Evolutionary conservation across 1,284 basidiomycete species (phyloP).

Genomic region (Sanghuangporus sanghuang): DNA sequence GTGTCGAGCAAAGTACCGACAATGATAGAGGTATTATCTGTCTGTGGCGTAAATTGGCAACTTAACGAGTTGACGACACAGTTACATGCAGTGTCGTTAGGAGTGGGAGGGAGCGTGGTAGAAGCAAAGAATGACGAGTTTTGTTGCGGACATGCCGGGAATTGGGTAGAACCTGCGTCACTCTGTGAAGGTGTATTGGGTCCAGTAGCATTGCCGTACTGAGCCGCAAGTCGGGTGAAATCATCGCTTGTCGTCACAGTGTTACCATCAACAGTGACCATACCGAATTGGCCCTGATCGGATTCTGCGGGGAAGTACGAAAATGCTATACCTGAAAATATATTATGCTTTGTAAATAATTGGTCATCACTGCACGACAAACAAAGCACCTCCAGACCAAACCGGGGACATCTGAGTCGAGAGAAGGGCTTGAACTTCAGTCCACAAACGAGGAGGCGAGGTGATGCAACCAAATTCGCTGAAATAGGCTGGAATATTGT

Average conservation of each 20-base stretch:
- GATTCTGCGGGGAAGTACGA: constrained; percentile 76
- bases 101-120: constrained; percentile 75
- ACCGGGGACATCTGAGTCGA: constrained; percentile 66
- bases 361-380: not conserved
- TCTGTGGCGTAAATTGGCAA: constrained; percentile 66
- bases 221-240: constrained; percentile 58
- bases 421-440: constrained; percentile 74
- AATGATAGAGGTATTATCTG: constrained; percentile 58
- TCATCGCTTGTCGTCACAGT: constrained; percentile 64
- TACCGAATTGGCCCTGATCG: constrained; percentile 71
- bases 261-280: constrained; percentile 70
- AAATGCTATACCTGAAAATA: constrained; percentile 56
- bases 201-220: constrained; percentile 54
- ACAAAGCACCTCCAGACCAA: constrained; percentile 69
- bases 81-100: constrained; percentile 71
- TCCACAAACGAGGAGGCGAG: constrained; percentile 68
- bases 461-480: constrained; percentile 84
- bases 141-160: constrained; percentile 60
- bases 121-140: constrained; percentile 61
- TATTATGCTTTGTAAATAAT: not conserved
- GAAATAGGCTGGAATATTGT: constrained; percentile 84
- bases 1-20: constrained; percentile 66
- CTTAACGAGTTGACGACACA: constrained; percentile 67
- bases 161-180: constrained; percentile 47
- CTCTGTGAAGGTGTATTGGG: constrained; percentile 62